These are phyloP conservation scores for Fusarium burgessii DNA, from an alignment of 2,329 filamentous ascomycete species.

Conservation along the genomic window DNA sequence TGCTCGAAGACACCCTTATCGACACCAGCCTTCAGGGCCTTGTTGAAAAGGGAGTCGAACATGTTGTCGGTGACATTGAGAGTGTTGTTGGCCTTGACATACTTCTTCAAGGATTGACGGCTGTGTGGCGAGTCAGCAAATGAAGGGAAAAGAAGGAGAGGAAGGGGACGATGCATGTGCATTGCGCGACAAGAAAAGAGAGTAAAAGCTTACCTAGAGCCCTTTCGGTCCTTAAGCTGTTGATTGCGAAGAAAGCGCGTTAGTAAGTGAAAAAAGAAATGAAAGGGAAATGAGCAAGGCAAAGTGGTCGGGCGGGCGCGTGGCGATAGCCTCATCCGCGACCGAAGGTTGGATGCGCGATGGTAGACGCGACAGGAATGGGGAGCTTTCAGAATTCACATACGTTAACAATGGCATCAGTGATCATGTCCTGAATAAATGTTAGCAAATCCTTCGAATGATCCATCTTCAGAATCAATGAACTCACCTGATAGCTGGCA, in stretches of 20 bases:
- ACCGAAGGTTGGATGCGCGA: slow-evolving; percentile 42
- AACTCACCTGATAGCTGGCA: slow-evolving; percentile 70
- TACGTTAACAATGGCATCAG: slow-evolving; percentile 71
- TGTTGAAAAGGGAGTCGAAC: slow-evolving; percentile 84
- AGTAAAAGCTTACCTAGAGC: slow-evolving; percentile 57
- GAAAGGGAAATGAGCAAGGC: slow-evolving; percentile 26
- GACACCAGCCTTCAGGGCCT: slow-evolving; percentile 82
- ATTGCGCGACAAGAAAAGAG: slow-evolving; percentile 17
- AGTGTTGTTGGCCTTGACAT: slow-evolving; percentile 67
- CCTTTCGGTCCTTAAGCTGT: slow-evolving; percentile 73
- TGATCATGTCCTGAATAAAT: slow-evolving; percentile 68
- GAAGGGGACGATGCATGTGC: slow-evolving; percentile 5
- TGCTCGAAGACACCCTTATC: slow-evolving; percentile 89
- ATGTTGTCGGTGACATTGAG: slow-evolving; percentile 63
- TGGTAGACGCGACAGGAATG: slow-evolving; percentile 53
- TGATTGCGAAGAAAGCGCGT: slow-evolving; percentile 50
- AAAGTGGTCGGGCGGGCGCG: slow-evolving; percentile 22
- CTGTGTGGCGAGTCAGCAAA: slow-evolving; percentile 50
- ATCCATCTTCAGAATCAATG: slow-evolving; percentile 10
- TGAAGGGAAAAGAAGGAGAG: background rate
- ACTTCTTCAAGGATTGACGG: slow-evolving; percentile 72
- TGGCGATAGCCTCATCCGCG: slow-evolving; percentile 42
- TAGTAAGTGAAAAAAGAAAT: slow-evolving; percentile 55
- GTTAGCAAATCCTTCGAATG: slow-evolving; percentile 10
- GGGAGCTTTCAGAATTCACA: slow-evolving; percentile 48